These are phyloP conservation scores for Penicillium sp. DNA, from an alignment of 2,329 filamentous ascomycete genomes.

Conservation along the genomic window DNA sequence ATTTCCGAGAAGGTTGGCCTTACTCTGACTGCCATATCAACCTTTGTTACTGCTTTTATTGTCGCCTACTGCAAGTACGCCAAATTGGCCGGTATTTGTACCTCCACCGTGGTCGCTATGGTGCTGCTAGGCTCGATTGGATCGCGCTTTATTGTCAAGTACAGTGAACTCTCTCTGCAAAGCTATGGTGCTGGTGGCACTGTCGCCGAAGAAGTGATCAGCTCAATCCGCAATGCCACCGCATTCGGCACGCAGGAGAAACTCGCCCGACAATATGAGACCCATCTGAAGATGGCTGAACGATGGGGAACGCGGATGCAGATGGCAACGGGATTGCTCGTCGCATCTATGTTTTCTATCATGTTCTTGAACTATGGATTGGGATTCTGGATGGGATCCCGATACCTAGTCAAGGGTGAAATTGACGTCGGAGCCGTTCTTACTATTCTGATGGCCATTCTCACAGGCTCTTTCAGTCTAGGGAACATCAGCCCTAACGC, in stretches of 20 bases:
- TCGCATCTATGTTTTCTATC: conserved; percentile 79
- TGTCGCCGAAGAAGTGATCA: conserved; percentile 90
- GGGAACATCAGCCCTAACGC: conserved; percentile 83
- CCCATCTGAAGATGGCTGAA: conserved; percentile 71
- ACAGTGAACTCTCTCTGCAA: conserved; percentile 73
- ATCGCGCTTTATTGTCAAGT: conserved; percentile 75
- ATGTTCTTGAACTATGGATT: conserved; percentile 86
- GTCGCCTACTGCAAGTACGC: conserved; percentile 90
- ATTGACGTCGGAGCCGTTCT: conserved; percentile 70
- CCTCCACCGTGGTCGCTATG: conserved; percentile 78
- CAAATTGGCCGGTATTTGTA: conserved; percentile 87
- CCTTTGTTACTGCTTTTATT: conserved; percentile 84
- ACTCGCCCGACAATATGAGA: conserved; percentile 81
- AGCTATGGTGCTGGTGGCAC: conserved; percentile 83
- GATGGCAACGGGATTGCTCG: conserved; percentile 70
- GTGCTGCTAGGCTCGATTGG: conserved; percentile 73
- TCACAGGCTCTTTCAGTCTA: conserved; percentile 90
- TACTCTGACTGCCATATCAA: conserved; percentile 72
- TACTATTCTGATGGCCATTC: conserved; percentile 84
- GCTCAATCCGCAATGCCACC: conserved; percentile 86
- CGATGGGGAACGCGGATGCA: conserved; percentile 76
- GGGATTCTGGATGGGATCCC: conserved; percentile 83
- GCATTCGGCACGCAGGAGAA: conserved; percentile 94
- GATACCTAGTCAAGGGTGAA: conserved; percentile 67
- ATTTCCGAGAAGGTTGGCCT: conserved; percentile 87